Conservation (phyloP, 768 basidiomycete species). For the Pleurotus giganteus region DNA sequence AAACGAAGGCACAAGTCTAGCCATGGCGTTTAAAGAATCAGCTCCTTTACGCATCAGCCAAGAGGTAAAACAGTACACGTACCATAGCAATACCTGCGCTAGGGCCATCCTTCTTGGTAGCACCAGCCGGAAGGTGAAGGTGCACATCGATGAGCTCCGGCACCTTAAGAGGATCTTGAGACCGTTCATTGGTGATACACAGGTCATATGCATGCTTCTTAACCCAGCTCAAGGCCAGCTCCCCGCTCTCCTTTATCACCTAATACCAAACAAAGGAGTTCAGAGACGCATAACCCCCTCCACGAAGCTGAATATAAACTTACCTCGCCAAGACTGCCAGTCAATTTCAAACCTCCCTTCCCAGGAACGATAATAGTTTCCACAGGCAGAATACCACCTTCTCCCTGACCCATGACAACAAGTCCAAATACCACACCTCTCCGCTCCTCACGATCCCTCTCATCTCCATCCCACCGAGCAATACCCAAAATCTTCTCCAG, state of each 20-base stretch:
- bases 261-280: conserved; percentile 18
- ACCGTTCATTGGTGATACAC: conserved; percentile 66
- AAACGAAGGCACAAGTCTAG: conserved; percentile 83
- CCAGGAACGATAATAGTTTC: conserved; percentile 84
- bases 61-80: conserved; percentile 16
- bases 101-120: conserved; percentile 92
- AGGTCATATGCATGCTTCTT: conserved; percentile 81
- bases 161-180: conserved; percentile 73
- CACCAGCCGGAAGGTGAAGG: conserved; percentile 84
- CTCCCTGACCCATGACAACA: conserved; percentile 86
- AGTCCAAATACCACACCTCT: conserved; percentile 82
- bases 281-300: background rate
- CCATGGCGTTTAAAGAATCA: background rate
- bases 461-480: conserved; percentile 77
- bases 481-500: conserved; percentile 85
- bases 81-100: conserved; percentile 91
- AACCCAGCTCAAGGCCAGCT: conserved; percentile 91
- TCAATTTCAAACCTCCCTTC: conserved; percentile 67
- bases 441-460: conserved; percentile 69
- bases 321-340: conserved; percentile 82
- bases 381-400: conserved; percentile 81
- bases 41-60: background rate
- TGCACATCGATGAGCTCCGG: conserved; percentile 80
- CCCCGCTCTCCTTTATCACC: conserved; percentile 91
- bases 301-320: too few species aligned